Base-by-base conservation (phyloP, 768 basidiomycete genomes). In the Pleurotus sapidus region DNA sequence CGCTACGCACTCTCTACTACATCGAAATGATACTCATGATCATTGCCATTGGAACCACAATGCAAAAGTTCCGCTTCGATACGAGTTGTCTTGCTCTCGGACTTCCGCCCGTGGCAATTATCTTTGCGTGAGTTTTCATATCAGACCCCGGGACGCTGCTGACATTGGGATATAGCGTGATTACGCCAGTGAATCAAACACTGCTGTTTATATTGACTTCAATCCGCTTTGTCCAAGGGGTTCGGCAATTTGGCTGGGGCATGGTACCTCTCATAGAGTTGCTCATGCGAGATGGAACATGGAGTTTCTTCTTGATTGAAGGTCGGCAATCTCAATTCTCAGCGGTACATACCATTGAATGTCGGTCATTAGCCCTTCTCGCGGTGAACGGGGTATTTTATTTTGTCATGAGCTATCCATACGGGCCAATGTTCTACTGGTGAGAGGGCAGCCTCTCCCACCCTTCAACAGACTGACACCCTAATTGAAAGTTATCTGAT, bases 101-200 rank as follows among this genome's bases (percentile, higher is more conserved):
- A 9, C 59, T 65, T 25, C 73, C 76, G 2, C 50, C 47, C 4
- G 62, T 60, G 23, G 55, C 76, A 3, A 61, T 70, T 9, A 63
- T 77, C 30, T 73, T 69, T 27, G 71, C 64, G 75, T 76, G 58
- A 51, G 68, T 51, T 8, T 30, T 30, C 27, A 30, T 30, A 8
- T 8, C 27, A 30, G 5, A 8, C 1, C 5, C 6, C 27, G 9
- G 27, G 27, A 5, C 9, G 0, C 27, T 30, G 9, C 27, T 30
- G 27, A 27, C 8, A 8, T 27, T 27, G 5, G 27, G 5, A 46
- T 5, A 11, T 18, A 39, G 50, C 23, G 50, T 40, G 5, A 34
- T 53, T 8, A 53, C 38, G 30, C 50, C 50, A 20, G 23, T 53
- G 3, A 39, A 39, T 40, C 62, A 65, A 20, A 45, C 50, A 8